Evolutionary conservation across 768 basidiomycete species (phyloP).

Genomic region (Amanita pallidorosea): DNA sequence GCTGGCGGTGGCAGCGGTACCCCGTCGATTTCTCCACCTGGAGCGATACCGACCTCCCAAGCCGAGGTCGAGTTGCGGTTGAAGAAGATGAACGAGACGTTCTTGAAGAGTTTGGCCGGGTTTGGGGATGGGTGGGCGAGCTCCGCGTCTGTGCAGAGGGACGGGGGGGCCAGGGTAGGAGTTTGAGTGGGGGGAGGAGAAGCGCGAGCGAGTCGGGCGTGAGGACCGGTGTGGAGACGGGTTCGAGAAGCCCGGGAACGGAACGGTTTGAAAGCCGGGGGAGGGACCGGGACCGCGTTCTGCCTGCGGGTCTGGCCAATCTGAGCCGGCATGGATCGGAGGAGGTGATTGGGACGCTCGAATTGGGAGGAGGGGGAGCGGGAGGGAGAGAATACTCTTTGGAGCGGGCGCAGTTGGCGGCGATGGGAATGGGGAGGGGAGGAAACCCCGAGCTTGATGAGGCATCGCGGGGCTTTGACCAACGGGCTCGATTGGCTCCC

Average conservation of each 20-base stretch:
- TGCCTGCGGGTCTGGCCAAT: not conserved
- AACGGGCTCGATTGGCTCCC: not conserved
- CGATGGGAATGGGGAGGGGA: constrained; percentile 4
- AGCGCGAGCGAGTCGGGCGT: constrained; percentile 7
- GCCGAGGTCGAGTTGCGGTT: constrained; percentile 58
- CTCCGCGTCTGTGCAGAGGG: constrained; percentile 1
- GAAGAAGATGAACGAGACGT: constrained; percentile 56
- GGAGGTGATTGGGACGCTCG: constrained; percentile 49
- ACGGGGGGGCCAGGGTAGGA: constrained; percentile 4
- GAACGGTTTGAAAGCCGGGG: constrained; percentile 12
- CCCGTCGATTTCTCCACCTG: constrained; percentile 11
- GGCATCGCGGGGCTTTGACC: not conserved
- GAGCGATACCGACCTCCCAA: constrained; percentile 54
- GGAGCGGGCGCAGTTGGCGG: constrained; percentile 5
- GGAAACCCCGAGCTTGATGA: constrained; percentile 4
- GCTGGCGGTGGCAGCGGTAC: no score
- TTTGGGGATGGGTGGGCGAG: constrained; percentile 21
- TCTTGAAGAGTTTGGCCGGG: constrained; percentile 53
- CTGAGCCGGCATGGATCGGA: constrained; percentile 22
- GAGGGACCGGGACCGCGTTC: constrained; percentile 17
- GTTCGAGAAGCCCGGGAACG: constrained; percentile 11
- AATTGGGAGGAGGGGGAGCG: constrained; percentile 20
- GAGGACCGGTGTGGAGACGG: constrained; percentile 3
- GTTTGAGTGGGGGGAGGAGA: constrained; percentile 13
- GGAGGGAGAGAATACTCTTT: not conserved